Conservation (phyloP, 179 eudicot species). For the Heliamphora pulchella region DNA sequence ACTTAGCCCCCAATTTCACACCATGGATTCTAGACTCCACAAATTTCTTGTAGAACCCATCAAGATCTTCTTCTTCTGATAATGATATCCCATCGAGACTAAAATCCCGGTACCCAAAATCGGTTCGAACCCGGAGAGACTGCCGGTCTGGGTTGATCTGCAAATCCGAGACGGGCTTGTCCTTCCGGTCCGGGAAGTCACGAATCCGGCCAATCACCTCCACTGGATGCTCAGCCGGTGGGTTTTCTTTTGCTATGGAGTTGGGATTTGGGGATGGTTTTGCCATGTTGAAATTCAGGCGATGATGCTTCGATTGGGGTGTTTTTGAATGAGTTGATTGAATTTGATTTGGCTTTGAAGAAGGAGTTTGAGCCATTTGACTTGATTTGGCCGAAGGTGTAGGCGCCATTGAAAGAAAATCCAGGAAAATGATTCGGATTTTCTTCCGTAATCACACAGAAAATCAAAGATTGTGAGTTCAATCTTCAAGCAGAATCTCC, state of each 20-base stretch:
- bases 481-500: neutral
- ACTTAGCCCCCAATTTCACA: slow-evolving; percentile 75
- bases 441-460: too few relatives aligned
- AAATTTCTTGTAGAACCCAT: slow-evolving; percentile 69
- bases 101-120: slow-evolving; percentile 77
- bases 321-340: slow-evolving; percentile 48
- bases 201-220: slow-evolving; percentile 83
- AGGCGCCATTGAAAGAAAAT: slow-evolving; percentile 44
- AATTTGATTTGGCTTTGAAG: slow-evolving; percentile 33
- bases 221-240: slow-evolving; percentile 72
- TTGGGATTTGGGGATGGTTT: slow-evolving; percentile 53
- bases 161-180: slow-evolving; percentile 33
- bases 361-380: slow-evolving; percentile 9
- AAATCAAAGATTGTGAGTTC: neutral
- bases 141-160: slow-evolving; percentile 41
- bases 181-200: slow-evolving; percentile 42
- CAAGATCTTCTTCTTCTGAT: slow-evolving; percentile 76
- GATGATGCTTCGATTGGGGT: slow-evolving; percentile 16
- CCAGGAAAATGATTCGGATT: neutral
- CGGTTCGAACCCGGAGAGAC: slow-evolving; percentile 62
- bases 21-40: slow-evolving; percentile 60
- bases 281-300: slow-evolving; percentile 42
- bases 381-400: slow-evolving; percentile 33
- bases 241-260: slow-evolving; percentile 26
- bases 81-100: slow-evolving; percentile 81